Base-by-base conservation (phyloP, 2,329 filamentous ascomycete species). In the Fusarium compactum region DNA sequence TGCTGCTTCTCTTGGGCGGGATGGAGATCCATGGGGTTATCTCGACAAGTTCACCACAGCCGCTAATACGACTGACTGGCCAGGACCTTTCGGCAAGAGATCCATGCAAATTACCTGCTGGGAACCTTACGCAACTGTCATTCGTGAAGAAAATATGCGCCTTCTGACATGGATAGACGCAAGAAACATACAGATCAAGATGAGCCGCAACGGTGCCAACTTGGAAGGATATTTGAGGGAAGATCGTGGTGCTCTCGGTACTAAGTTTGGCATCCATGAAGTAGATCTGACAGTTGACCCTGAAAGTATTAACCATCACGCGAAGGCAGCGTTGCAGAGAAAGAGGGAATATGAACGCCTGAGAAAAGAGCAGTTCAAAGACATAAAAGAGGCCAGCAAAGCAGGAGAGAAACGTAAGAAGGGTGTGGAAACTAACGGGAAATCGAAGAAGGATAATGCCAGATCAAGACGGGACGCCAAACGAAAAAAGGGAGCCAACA, bases 201-300 rank as follows among this genome's bases (percentile, higher is more conserved):
- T 80, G 22, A 86, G 86, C 15, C 82, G 76, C 51, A 83, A 85
- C 48, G 82, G 78, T 27, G 76, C 78, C 6, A 86, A 87, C 62
- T 81, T 97, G 0, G 94, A 97, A 78, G 95, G 92, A 4, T 88
- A 84, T 56, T 78, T 97, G 24, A 89, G 91, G 70, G 84, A 85
- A 54, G 92, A 96, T 72, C 80, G 80, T 8, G 72, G 73, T 2
- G 68, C 74, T 12, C 82, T 38, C 12, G 66, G 68, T 11, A 80
- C 69, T 10, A 90, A 87, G 70, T 74, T 93, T n/a, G 83, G 87
- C 44, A 82, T 95, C n/a, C 80, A 80, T 14, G 77, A 85, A 12
- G 73, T 92, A 38, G 79, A 87, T 24, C 66, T 64, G 4, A 68
- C 67, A 1, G 79, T 78, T 11, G 79, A 84, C 32, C 72, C 76